Conservation (phyloP, 352 stramenopile species). For the Thraustochytrium striatum region DNA sequence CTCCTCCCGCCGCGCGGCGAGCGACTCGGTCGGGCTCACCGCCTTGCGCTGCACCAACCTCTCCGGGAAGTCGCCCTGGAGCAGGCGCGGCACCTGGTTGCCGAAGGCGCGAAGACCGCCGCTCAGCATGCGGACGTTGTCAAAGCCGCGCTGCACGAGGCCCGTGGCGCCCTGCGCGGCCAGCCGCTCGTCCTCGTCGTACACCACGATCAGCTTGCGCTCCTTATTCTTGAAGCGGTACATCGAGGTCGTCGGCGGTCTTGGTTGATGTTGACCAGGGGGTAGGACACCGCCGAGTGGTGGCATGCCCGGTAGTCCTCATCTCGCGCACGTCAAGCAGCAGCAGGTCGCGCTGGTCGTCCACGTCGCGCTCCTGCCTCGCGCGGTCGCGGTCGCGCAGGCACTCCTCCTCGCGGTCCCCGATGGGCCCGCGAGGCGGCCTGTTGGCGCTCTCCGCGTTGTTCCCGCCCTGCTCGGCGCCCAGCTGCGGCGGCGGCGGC, state of each 20-base stretch:
- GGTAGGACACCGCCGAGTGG: neutral
- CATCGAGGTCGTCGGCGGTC: neutral
- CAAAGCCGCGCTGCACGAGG: conserved; percentile 70
- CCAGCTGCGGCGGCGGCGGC: conserved; percentile 49
- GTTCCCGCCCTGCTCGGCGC: neutral
- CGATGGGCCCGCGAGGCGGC: neutral
- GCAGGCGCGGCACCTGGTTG: neutral
- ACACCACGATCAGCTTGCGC: conserved; percentile 69
- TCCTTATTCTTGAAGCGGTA: conserved; percentile 66
- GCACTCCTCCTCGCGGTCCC: neutral
- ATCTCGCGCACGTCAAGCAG: conserved; percentile 3
- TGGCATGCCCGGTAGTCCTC: conserved; percentile 1
- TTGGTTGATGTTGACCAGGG: conserved; percentile 7
- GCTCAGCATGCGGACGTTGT: conserved; percentile 74
- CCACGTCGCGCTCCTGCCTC: neutral
- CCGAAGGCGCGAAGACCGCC: conserved; percentile 51
- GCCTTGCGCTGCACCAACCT: neutral
- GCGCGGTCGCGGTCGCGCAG: neutral
- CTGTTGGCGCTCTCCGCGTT: neutral
- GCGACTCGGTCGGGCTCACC: neutral
- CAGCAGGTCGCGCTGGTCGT: neutral
- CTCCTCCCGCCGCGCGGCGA: neutral
- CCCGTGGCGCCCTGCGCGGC: conserved; percentile 64
- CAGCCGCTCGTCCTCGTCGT: conserved; percentile 68
- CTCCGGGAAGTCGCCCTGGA: neutral